These are phyloP conservation scores for Phytophthora citricola DNA, from an alignment of 352 stramenopile species.

Conservation along the genomic window DNA sequence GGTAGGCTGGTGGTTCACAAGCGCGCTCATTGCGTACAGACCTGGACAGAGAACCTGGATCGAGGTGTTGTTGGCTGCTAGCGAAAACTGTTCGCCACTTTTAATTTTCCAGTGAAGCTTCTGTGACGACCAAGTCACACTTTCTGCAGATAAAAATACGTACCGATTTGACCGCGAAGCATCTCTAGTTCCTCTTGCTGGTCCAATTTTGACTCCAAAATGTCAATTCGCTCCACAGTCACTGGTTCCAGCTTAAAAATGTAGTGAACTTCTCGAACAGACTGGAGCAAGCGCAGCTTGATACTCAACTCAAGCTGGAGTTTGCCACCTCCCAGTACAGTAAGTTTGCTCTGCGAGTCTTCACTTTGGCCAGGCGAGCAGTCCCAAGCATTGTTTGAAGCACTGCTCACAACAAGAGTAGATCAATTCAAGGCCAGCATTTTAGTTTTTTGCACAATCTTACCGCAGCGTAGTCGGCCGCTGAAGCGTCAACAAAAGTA, in stretches of 20 bases:
- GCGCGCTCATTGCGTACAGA: slow-evolving; percentile 8
- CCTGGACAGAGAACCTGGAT: slow-evolving; percentile 1
- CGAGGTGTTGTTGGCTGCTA: neutral
- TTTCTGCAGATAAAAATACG: slow-evolving; percentile 12
- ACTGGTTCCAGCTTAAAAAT: slow-evolving; percentile 18
- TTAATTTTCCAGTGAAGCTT: slow-evolving; percentile 4
- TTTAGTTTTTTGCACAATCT: neutral
- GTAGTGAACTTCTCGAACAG: slow-evolving; percentile 18
- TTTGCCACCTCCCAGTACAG: neutral
- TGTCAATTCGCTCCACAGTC: slow-evolving; percentile 21
- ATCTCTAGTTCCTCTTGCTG: slow-evolving; percentile 30
- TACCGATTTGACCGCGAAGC: slow-evolving; percentile 1
- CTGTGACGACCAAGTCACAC: neutral
- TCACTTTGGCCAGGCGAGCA: slow-evolving; percentile 2
- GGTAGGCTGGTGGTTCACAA: slow-evolving; percentile 22
- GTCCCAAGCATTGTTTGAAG: slow-evolving; percentile 21
- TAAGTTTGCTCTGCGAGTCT: slow-evolving; percentile 11
- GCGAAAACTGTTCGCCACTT: slow-evolving; percentile 1
- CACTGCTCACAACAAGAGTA: slow-evolving; percentile 4
- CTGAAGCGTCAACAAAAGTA: slow-evolving; percentile 23
- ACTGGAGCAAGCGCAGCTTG: slow-evolving; percentile 15
- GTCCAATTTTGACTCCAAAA: slow-evolving; percentile 29
- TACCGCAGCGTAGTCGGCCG: slow-evolving; percentile 26
- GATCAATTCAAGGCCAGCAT: neutral
- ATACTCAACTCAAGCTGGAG: slow-evolving; percentile 22